Conservation (phyloP, 2,329 filamentous ascomycete genomes). For the Aspergillus sp. region DNA sequence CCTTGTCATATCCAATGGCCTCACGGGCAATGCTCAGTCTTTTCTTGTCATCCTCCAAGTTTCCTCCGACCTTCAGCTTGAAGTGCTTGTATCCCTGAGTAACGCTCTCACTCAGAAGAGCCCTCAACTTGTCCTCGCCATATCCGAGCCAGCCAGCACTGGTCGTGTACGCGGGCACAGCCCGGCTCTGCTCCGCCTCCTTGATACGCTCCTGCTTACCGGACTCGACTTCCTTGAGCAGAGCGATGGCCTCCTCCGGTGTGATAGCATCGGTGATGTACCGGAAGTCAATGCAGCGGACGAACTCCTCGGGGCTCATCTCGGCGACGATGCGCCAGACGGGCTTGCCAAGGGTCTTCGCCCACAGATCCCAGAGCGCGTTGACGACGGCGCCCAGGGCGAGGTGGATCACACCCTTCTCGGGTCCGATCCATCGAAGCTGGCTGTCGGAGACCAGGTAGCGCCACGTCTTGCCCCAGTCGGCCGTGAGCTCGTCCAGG, state of each 20-base stretch:
- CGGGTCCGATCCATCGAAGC: constrained; percentile 88
- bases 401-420: constrained; percentile 92
- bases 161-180: constrained; percentile 89
- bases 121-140: constrained; percentile 80
- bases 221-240: constrained; percentile 65
- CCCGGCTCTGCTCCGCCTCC: constrained; percentile 70
- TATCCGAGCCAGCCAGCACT: constrained; percentile 92
- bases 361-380: constrained; percentile 94
- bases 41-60: constrained; percentile 68
- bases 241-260: constrained; percentile 72
- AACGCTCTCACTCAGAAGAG: constrained; percentile 70
- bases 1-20: constrained; percentile 77
- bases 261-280: constrained; percentile 95
- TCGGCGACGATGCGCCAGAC: constrained; percentile 89
- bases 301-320: constrained; percentile 84
- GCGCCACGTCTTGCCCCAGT: constrained; percentile 89
- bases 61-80: constrained; percentile 84
- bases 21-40: constrained; percentile 72
- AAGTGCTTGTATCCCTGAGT: constrained; percentile 78
- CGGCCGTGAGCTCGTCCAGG: constrained; percentile 70
- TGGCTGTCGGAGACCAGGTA: constrained; percentile 89
- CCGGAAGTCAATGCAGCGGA: constrained; percentile 86
- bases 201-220: constrained; percentile 70
- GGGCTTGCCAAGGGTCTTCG: constrained; percentile 79
- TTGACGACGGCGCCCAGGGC: constrained; percentile 87